Percentiles rank a stretch among this genome's conserved stretches.
These are phyloP conservation scores for Dacryopinax spathularia DNA, from an alignment of 768 basidiomycete genomes.

Conservation along the genomic window DNA sequence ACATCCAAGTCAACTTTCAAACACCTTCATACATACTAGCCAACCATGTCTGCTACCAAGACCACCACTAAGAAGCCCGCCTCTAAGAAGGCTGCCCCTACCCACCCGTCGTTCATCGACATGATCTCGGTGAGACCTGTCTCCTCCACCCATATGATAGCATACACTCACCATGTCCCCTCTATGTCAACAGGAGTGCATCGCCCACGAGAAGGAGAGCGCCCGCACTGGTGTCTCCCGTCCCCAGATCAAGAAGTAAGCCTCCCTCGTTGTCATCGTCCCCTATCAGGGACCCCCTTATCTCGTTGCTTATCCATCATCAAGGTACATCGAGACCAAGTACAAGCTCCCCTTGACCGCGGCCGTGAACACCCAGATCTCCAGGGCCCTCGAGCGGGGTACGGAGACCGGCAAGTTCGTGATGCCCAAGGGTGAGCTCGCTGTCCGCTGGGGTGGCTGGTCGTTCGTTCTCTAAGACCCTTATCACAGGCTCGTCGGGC, in stretches of 20 bases:
- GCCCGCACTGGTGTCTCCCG: constrained; percentile 62
- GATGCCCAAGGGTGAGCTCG: constrained; percentile 64
- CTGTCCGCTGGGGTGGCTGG: not conserved
- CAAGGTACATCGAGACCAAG: constrained; percentile 66
- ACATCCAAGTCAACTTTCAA: constrained; percentile 6
- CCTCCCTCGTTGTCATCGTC: too few relatives aligned
- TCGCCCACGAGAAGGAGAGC: constrained; percentile 49
- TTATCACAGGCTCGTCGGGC: constrained; percentile 36
- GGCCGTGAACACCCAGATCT: constrained; percentile 64
- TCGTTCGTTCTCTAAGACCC: not conserved
- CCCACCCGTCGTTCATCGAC: constrained; percentile 39
- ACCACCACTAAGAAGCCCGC: constrained; percentile 25
- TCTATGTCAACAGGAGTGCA: constrained; percentile 45
- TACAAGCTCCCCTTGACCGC: constrained; percentile 72
- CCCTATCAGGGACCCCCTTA: constrained; percentile 9
- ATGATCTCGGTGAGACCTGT: constrained; percentile 30
- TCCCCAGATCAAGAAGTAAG: constrained; percentile 63
- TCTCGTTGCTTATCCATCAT: constrained; percentile 8
- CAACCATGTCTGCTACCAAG: constrained; percentile 24
- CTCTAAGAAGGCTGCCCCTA: constrained; percentile 16
- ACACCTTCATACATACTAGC: constrained; percentile 7
- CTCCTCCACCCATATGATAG: constrained; percentile 6
- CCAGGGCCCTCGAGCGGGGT: constrained; percentile 67
- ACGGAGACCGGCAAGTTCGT: constrained; percentile 70
- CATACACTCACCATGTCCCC: not conserved